phyloP scores from a whole-genome alignment of 768 basidiomycete species.

The Suillus clintonianus region DNA sequence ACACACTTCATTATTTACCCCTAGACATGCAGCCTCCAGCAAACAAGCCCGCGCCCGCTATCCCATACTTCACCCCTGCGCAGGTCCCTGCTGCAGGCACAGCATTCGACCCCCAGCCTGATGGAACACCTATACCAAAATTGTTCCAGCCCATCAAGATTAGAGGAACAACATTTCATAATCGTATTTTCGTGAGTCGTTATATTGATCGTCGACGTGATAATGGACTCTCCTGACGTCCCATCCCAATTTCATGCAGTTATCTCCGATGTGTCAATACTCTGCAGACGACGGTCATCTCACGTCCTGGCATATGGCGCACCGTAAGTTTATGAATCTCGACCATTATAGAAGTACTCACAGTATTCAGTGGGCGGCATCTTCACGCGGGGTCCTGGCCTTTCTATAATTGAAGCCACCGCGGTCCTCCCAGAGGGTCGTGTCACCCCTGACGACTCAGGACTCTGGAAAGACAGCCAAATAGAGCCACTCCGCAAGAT shows the following conservation, averaged over 20 bases:
- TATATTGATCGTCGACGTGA: not conserved
- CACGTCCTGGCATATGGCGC: slow-evolving; percentile 60
- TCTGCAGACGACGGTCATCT: slow-evolving; percentile 54
- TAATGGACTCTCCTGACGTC: not conserved
- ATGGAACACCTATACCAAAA: slow-evolving; percentile 40
- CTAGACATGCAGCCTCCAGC: slow-evolving; percentile 10
- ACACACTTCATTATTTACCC: not conserved
- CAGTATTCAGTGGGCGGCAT: slow-evolving; percentile 49
- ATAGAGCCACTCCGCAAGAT: slow-evolving; percentile 47
- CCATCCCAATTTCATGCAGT: slow-evolving; percentile 19
- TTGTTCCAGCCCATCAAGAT: slow-evolving; percentile 60
- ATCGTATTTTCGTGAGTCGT: slow-evolving; percentile 51
- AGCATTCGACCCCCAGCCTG: slow-evolving; percentile 42
- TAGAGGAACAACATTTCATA: slow-evolving; percentile 52
- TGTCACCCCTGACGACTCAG: slow-evolving; percentile 67
- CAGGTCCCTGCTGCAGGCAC: slow-evolving; percentile 47
- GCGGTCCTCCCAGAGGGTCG: slow-evolving; percentile 61
- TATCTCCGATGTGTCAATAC: slow-evolving; percentile 64
- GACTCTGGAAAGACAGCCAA: slow-evolving; percentile 67
- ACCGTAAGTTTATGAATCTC: slow-evolving; percentile 26
- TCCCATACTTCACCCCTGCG: slow-evolving; percentile 49
- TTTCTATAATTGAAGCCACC: slow-evolving; percentile 67
- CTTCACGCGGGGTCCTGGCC: slow-evolving; percentile 53
- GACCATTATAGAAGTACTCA: not conserved
- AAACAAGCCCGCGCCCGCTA: slow-evolving; percentile 43